A percentile compares a stretch with the other conserved stretches of the same genome.
phyloP scores from a whole-genome alignment of 306 rosid genomes.

The Benincasa hispida region DNA sequence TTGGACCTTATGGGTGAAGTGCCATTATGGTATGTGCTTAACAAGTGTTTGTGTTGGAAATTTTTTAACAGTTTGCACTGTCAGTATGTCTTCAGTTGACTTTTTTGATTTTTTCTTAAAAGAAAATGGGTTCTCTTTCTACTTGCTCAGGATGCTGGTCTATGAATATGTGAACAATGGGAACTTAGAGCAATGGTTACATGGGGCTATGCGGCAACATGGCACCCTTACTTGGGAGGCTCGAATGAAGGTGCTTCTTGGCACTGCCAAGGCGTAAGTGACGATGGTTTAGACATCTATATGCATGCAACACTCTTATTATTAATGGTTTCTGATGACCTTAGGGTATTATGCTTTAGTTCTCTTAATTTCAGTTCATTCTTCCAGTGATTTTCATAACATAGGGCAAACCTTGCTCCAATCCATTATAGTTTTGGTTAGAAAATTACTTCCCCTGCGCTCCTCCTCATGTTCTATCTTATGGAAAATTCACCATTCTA shows the following conservation, averaged over 20 bases:
- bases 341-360: neutral
- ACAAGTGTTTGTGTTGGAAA: no score
- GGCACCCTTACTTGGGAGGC: constrained; percentile 91
- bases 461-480: neutral
- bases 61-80: no score
- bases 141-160: constrained; percentile 63
- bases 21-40: neutral
- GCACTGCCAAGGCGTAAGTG: constrained; percentile 96
- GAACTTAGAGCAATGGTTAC: constrained; percentile 92
- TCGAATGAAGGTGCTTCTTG: constrained; percentile 72
- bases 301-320: neutral
- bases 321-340: neutral
- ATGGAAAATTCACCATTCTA: neutral
- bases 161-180: constrained; percentile 97
- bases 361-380: neutral
- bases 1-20: neutral
- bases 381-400: neutral
- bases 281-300: neutral
- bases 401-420: neutral
- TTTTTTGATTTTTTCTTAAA: neutral
- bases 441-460: neutral
- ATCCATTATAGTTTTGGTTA: neutral
- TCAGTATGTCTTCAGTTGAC: neutral
- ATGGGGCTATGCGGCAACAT: constrained; percentile 62
- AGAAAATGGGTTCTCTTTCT: constrained; percentile 1